Conservation (phyloP, 73 alveolate species). For the Stentor roeselii region DNA sequence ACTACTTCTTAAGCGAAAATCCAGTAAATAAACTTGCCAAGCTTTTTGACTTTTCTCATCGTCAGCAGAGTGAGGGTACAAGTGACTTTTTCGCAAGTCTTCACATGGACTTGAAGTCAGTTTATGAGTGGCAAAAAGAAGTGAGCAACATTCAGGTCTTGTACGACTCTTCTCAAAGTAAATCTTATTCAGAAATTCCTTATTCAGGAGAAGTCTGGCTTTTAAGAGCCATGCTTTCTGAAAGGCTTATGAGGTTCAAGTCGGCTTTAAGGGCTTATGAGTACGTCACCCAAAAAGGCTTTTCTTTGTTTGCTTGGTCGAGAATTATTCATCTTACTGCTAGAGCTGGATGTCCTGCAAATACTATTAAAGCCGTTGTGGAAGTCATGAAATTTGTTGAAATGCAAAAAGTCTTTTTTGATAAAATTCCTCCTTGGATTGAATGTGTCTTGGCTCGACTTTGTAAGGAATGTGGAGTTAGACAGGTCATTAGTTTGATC, state of each 20-base stretch:
- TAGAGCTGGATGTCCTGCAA: conserved; percentile 53
- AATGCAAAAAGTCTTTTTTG: neutral
- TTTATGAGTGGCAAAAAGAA: conserved; percentile 61
- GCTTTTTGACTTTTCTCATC: neutral
- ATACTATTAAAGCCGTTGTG: conserved; percentile 51
- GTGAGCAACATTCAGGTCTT: conserved; percentile 27
- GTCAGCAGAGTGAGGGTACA: neutral
- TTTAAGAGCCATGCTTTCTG: conserved; percentile 56
- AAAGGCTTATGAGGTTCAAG: conserved; percentile 42
- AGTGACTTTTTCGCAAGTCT: conserved; percentile 36
- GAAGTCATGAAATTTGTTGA: conserved; percentile 58
- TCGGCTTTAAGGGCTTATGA: conserved; percentile 56
- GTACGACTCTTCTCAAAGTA: neutral
- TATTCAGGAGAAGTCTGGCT: conserved; percentile 52
- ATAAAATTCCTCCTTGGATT: neutral
- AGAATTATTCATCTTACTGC: conserved; percentile 45
- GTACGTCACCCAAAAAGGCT: conserved; percentile 53
- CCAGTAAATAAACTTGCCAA: neutral
- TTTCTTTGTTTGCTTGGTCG: conserved; percentile 57
- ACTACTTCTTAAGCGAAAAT: neutral
- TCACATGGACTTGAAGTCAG: conserved; percentile 44
- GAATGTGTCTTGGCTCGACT: neutral
- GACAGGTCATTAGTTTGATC: neutral
- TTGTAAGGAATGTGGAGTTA: neutral
- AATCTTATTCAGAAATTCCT: conserved; percentile 5